phyloP scores from a whole-genome alignment of 2,329 filamentous ascomycete species.

The Aureobasidium lini region DNA sequence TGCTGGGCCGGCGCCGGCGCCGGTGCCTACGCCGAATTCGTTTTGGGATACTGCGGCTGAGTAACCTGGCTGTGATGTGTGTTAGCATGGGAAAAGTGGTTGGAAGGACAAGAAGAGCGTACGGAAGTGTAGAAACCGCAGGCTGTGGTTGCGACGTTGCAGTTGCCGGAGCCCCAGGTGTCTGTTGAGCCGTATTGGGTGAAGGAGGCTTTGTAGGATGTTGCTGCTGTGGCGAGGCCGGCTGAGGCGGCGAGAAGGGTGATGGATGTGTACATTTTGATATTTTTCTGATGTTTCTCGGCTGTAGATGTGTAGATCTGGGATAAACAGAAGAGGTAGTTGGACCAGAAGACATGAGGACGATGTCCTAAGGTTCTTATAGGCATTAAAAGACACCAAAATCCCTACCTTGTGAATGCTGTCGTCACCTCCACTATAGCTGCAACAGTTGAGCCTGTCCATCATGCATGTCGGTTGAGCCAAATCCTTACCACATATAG shows the following conservation, averaged over 20 bases:
- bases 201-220: conserved; percentile 25
- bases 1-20: conserved; percentile 31
- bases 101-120: not conserved
- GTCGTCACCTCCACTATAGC: conserved; percentile 7
- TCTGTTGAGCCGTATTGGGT: conserved; percentile 31
- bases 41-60: conserved; percentile 33
- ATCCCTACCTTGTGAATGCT: not conserved
- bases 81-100: not conserved
- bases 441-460: not conserved
- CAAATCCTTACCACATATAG: not conserved
- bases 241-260: not conserved
- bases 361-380: not conserved
- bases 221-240: conserved; percentile 5
- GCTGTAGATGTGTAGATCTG: no score
- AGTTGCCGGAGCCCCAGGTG: conserved; percentile 27
- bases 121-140: conserved; percentile 28
- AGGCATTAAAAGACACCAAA: not conserved
- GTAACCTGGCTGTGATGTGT: conserved; percentile 22
- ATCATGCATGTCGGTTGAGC: not conserved
- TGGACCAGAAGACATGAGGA: no score
- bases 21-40: conserved; percentile 31
- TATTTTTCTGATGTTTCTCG: no score
- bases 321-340: not conserved
- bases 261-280: not conserved
- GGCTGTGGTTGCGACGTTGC: conserved; percentile 31